phyloP scores from a whole-genome alignment of 139 green algal genomes.

The Chlamydomonas urium region DNA sequence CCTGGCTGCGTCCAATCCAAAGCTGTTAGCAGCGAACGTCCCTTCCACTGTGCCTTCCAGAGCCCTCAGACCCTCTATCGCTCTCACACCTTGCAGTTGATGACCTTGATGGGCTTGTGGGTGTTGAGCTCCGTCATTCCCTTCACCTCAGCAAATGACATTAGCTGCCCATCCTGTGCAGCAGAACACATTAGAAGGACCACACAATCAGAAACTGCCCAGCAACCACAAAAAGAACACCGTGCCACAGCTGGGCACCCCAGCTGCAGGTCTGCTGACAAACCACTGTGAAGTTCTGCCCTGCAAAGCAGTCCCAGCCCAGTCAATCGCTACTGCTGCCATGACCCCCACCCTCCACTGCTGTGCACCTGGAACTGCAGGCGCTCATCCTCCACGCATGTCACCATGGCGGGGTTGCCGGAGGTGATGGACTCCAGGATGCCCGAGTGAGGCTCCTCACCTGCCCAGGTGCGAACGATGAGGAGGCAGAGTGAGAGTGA shows the following conservation, averaged over 20 bases:
- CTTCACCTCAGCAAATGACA: constrained; percentile 87
- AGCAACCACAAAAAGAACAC: no score
- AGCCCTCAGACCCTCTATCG: background rate
- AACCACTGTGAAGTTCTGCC: no score
- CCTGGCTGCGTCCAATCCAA: background rate
- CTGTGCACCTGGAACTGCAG: constrained; percentile 87
- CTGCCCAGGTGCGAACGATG: constrained; percentile 30
- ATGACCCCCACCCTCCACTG: no score
- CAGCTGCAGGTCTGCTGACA: no score
- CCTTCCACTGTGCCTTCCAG: background rate
- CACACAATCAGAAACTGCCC: no score
- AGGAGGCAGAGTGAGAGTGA: background rate
- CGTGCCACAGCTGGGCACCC: no score
- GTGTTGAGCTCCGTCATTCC: constrained; percentile 87
- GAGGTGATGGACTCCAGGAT: constrained; percentile 89
- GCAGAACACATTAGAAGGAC: no score
- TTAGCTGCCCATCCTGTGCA: constrained; percentile 73
- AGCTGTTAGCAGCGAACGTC: background rate
- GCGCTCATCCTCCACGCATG: constrained; percentile 96
- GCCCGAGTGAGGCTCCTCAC: constrained; percentile 83
- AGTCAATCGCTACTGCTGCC: no score
- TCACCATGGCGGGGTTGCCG: constrained; percentile 75
- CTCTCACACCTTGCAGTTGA: constrained; percentile 76
- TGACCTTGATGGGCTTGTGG: constrained; percentile 63
- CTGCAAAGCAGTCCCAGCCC: no score